Evolutionary conservation across 768 basidiomycete species (phyloP).

Genomic region (Leccinellum rugosiceps): DNA sequence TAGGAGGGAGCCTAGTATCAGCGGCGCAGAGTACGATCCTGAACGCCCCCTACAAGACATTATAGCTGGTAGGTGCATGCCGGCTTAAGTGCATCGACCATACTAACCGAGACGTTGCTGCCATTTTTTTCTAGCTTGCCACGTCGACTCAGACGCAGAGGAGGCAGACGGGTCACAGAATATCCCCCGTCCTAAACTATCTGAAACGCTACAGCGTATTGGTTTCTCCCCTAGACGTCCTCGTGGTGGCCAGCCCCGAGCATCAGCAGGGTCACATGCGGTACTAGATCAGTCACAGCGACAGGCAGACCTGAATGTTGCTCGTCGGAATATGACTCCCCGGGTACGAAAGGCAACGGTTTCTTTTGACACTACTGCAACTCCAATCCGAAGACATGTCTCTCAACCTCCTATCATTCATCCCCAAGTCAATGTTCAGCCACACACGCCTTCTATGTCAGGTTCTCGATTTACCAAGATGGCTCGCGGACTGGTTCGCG

Average conservation of each 20-base stretch:
- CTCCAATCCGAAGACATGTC: conserved; percentile 25
- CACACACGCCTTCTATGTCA: conserved; percentile 55
- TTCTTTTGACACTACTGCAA: conserved; percentile 27
- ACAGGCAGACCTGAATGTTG: conserved; percentile 10
- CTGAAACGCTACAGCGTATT: conserved; percentile 67
- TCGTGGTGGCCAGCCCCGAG: conserved; percentile 41
- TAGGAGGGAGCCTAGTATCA: conserved; percentile 56
- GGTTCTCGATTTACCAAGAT: conserved; percentile 60
- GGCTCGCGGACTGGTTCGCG: conserved; percentile 53
- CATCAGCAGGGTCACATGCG: conserved; percentile 15
- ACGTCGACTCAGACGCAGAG: conserved; percentile 47
- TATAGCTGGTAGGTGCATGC: conserved; percentile 49
- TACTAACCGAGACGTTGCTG: background rate
- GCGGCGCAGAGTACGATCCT: conserved; percentile 83
- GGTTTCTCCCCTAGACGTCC: conserved; percentile 76
- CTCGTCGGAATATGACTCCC: conserved; percentile 32
- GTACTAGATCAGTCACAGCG: conserved; percentile 13
- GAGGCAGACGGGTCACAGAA: conserved; percentile 44
- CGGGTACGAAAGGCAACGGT: conserved; percentile 30
- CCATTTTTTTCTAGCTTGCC: conserved; percentile 45
- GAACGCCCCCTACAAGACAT: conserved; percentile 75
- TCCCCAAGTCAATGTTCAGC: conserved; percentile 53
- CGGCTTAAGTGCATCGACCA: background rate
- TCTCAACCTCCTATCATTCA: conserved; percentile 29
- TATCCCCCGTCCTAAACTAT: conserved; percentile 56